Evolutionary conservation across 257 asterid genomes (phyloP).

Genomic region (Linaria vulgaris): DNA sequence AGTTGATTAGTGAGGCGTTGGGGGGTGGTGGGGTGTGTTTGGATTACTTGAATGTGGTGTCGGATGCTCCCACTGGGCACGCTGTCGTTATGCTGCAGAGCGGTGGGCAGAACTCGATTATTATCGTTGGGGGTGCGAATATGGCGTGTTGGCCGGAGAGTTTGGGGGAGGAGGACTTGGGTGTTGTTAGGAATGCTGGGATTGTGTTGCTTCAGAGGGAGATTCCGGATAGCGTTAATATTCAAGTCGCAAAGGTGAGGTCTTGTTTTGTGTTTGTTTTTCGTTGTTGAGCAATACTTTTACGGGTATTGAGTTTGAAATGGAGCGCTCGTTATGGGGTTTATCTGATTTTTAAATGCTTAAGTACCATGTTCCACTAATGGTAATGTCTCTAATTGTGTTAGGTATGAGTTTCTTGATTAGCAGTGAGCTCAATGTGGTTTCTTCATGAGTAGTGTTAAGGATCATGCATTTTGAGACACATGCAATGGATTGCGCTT

Average conservation of each 20-base stretch:
- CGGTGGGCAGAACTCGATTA: constrained; percentile 86
- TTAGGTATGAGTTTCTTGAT: no score
- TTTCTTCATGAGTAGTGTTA: no score
- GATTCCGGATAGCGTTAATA: constrained; percentile 84
- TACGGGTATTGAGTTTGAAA: constrained; percentile 7
- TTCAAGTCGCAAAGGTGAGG: constrained; percentile 89
- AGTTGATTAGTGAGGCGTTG: constrained; percentile 64
- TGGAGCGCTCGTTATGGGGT: background rate
- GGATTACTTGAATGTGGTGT: constrained; percentile 54
- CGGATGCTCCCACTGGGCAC: constrained; percentile 79
- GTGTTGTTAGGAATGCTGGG: constrained; percentile 66
- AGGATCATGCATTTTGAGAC: no score
- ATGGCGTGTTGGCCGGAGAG: constrained; percentile 79
- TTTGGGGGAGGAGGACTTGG: constrained; percentile 59
- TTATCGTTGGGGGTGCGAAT: constrained; percentile 88
- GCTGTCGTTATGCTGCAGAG: constrained; percentile 93
- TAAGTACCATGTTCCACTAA: no score
- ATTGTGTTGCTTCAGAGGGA: constrained; percentile 96
- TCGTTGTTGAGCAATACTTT: background rate
- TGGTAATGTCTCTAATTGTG: no score
- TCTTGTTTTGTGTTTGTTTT: constrained; percentile 22
- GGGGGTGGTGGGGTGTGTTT: constrained; percentile 63
- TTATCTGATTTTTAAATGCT: no score
- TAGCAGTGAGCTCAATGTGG: no score
- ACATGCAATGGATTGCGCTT: no score